Evolutionary conservation across 169 alveolate species (phyloP), one percentile per base, ranked within the genome.

Genomic region (Plasmodium cynomolgi): DNA sequence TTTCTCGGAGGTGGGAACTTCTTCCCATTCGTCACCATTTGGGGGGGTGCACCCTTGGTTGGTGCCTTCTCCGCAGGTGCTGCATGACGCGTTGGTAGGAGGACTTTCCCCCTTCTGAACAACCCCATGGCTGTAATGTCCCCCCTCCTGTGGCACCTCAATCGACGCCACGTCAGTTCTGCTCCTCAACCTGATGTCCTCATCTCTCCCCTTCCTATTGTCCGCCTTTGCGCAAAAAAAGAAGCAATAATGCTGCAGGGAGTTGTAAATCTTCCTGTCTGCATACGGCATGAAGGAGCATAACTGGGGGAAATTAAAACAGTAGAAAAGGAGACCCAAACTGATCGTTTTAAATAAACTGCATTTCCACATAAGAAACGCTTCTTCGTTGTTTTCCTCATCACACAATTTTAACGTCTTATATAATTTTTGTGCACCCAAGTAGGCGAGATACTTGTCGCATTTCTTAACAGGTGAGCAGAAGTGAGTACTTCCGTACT

Each of bases 381-480:
- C 9, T 23, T 80, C 84, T 26, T 80, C 90, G 50, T 90, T 90
- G 72, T 90, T 44, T 73, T 80, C 77, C n/a, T 34, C 56, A 80
- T 80, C 82, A 80, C 94, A 90, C 23, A 90, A 62, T 44, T 37
- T 79, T 80, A 90, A 26, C 1, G 94, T 90, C 47, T 62, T 80
- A 37, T 56, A 80, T 62, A 90, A 68, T 54, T 74, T 90, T 1
- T 80, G 41, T 3, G 91, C 94, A 23, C 94, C 94, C 26, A 90
- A 80, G 34, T 68, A 47, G 33, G 56, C 23, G 11, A 90, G 54
- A 79, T 37, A 62, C 26, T 80, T 90, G 34, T 90, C 94, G 50
- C 94, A 90, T 33, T 79, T 80, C 31, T 58, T 90, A 39, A 74
- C 83, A 47, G 94, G 94, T 41, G 75, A 17, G 82, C 95, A 92